Evolutionary conservation across 2,329 filamentous ascomycete species (phyloP).

Genomic region (Exserohilum rostratum): DNA sequence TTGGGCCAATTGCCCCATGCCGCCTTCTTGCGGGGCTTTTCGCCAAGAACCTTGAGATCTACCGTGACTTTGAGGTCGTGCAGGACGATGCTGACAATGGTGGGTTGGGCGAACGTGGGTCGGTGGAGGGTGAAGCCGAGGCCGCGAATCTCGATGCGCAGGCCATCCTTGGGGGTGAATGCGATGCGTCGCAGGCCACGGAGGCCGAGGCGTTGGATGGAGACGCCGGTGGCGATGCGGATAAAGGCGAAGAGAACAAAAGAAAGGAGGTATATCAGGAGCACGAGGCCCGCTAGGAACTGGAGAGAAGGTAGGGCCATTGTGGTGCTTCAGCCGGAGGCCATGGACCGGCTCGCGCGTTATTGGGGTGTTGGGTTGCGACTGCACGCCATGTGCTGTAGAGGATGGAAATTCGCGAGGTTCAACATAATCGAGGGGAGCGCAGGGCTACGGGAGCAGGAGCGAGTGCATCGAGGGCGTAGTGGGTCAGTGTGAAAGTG

Average conservation of each 20-base stretch:
- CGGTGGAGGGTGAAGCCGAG: conserved; percentile 87
- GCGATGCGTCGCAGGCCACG: conserved; percentile 88
- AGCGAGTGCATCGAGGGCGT: conserved; percentile 23
- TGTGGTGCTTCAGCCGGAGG: conserved; percentile 29
- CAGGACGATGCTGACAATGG: conserved; percentile 90
- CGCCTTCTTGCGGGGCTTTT: conserved; percentile 41
- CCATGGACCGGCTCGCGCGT: conserved; percentile 29
- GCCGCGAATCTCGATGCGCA: conserved; percentile 87
- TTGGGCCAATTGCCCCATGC: conserved; percentile 43
- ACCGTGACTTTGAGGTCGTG: conserved; percentile 84
- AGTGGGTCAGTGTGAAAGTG: conserved; percentile 9
- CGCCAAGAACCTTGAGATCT: conserved; percentile 70
- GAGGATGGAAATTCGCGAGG: conserved; percentile 19
- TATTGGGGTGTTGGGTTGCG: conserved; percentile 26
- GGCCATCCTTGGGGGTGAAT: conserved; percentile 86
- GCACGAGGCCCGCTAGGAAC: conserved; percentile 82
- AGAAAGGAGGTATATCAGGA: conserved; percentile 86
- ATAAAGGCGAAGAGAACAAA: conserved; percentile 94
- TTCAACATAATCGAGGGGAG: conserved; percentile 40
- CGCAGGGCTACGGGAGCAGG: conserved; percentile 22
- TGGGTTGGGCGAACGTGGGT: conserved; percentile 95
- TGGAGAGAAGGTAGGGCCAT: conserved; percentile 60
- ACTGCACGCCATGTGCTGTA: conserved; percentile 39
- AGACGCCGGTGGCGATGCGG: conserved; percentile 89
- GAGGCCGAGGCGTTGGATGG: conserved; percentile 93